These are phyloP conservation scores for Magnolia sinica DNA, from an alignment of 164 flowering plant genomes.

Conservation along the genomic window DNA sequence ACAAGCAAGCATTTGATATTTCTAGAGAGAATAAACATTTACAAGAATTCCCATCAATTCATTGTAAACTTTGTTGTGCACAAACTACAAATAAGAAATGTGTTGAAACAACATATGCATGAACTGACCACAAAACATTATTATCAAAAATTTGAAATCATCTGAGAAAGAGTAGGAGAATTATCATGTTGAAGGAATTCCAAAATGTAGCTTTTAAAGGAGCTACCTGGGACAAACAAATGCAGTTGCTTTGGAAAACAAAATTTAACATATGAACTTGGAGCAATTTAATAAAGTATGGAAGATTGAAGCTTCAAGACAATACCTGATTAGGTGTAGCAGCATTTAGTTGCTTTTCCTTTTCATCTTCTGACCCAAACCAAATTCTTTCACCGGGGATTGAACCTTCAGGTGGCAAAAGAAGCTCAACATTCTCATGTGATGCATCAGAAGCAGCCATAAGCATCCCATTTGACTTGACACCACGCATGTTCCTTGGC, in stretches of 20 bases:
- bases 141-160: not conserved
- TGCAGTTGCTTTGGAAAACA: too few relatives aligned
- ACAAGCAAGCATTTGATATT: too few relatives aligned
- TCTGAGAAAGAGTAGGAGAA: not conserved
- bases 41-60: not conserved
- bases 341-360: conserved; percentile 40
- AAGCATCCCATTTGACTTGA: conserved; percentile 90
- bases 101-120: not conserved
- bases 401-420: conserved; percentile 79
- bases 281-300: not conserved
- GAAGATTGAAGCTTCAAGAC: not conserved
- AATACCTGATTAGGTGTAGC: conserved; percentile 82
- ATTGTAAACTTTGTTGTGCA: not conserved
- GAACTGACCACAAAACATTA: not conserved
- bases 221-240: too few relatives aligned
- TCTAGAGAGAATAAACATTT: too few relatives aligned
- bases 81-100: not conserved
- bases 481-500: conserved; percentile 94
- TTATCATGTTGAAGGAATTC: not conserved
- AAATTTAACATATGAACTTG: not conserved
- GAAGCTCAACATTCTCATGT: conserved; percentile 93
- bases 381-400: conserved; percentile 81
- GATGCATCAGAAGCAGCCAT: conserved; percentile 88
- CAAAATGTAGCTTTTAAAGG: too few relatives aligned
- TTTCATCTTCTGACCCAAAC: conserved; percentile 72